Evolutionary conservation across 805 yeast species (phyloP).

Genomic region (Zygoascus flipseniorum): DNA sequence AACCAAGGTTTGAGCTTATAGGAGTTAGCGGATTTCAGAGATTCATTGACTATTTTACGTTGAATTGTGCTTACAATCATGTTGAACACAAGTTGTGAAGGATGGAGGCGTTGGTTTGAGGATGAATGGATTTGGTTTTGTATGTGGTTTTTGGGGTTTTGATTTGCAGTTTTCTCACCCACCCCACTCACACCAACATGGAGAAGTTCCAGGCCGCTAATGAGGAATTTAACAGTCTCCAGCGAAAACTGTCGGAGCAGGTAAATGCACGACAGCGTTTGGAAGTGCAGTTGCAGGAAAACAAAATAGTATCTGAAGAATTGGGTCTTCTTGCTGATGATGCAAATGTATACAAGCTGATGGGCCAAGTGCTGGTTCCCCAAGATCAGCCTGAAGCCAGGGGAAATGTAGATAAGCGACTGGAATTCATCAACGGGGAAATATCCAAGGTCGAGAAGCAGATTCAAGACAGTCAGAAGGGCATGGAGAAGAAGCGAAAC

Average conservation of each 20-base stretch:
- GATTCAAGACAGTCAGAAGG: conserved; percentile 47
- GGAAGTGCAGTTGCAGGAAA: conserved; percentile 93
- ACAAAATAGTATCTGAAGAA: conserved; percentile 79
- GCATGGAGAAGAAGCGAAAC: conserved; percentile 52
- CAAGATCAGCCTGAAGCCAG: conserved; percentile 80
- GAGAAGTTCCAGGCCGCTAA: conserved; percentile 11
- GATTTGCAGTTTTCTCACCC: not conserved
- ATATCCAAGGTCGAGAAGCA: conserved; percentile 68
- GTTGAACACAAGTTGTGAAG: not conserved
- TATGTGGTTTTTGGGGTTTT: not conserved
- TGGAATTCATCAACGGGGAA: conserved; percentile 78
- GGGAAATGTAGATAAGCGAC: conserved; percentile 75
- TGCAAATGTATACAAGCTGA: conserved; percentile 75
- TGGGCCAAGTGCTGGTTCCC: conserved; percentile 88
- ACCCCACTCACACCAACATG: not conserved
- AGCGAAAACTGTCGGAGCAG: conserved; percentile 33
- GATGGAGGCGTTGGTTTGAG: not conserved
- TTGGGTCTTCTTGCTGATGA: conserved; percentile 56
- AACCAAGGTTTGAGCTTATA: conserved; percentile 30
- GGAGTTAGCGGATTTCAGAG: not conserved
- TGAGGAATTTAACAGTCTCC: conserved; percentile 16
- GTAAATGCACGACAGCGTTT: conserved; percentile 72
- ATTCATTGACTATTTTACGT: no score
- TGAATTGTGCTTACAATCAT: not conserved
- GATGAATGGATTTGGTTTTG: not conserved